These are phyloP conservation scores for Cunninghamia lanceolata DNA, from an alignment of 75 land plant species.

Conservation along the genomic window DNA sequence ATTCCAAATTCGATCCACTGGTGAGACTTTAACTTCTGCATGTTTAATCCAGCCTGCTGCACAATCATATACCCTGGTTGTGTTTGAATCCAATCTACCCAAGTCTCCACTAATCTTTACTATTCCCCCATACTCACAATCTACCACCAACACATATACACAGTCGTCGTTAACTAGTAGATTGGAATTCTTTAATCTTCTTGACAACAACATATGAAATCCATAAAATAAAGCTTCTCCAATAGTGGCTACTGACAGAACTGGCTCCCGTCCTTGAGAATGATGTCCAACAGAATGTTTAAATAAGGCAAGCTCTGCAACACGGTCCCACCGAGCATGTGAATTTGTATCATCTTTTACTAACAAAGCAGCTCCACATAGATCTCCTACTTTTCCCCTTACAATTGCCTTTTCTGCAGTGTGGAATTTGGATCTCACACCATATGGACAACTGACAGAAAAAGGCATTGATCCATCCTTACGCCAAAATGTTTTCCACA, in stretches of 20 bases:
- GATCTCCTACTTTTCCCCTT: conserved; percentile 53
- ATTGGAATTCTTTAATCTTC: conserved; percentile 48
- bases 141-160: conserved; percentile 67
- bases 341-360: conserved; percentile 39
- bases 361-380: conserved; percentile 66
- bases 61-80: conserved; percentile 55
- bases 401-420: conserved; percentile 67
- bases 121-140: conserved; percentile 72
- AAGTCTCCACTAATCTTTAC: conserved; percentile 74
- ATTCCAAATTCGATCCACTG: conserved; percentile 66
- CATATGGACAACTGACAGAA: conserved; percentile 60
- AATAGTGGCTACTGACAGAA: conserved; percentile 34
- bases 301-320: conserved; percentile 56
- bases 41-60: conserved; percentile 74
- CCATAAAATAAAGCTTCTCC: conserved; percentile 76
- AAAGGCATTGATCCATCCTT: conserved; percentile 74
- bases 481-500: conserved; percentile 85
- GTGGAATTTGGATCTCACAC: conserved; percentile 48
- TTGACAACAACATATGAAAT: conserved; percentile 51
- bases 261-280: conserved; percentile 22
- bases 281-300: conserved; percentile 42
- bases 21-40: conserved; percentile 54
- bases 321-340: conserved; percentile 63
- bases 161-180: conserved; percentile 24
- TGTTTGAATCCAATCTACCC: conserved; percentile 46